phyloP scores from a whole-genome alignment of 257 asterid genomes.

The Nicotiana tabacum region DNA sequence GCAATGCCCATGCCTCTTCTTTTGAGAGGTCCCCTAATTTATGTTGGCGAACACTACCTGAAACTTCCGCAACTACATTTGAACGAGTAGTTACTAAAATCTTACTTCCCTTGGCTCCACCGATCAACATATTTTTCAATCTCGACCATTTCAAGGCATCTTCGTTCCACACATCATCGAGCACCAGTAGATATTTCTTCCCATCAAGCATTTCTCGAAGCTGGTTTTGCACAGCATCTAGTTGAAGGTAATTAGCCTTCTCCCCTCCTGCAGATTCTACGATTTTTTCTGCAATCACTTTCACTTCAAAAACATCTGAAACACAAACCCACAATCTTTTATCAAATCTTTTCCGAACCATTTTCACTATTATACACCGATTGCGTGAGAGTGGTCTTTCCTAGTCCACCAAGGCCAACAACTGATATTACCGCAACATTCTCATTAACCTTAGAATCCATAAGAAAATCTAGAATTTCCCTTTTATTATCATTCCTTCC shows the following conservation, averaged over 20 bases:
- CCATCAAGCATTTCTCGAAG: not conserved
- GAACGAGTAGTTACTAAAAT: not conserved
- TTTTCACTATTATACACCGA: not conserved
- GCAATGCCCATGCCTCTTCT: not conserved
- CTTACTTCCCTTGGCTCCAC: not conserved
- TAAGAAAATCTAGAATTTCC: not conserved
- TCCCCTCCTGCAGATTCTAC: not conserved
- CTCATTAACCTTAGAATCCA: not conserved
- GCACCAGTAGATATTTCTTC: not conserved
- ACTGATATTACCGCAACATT: not conserved
- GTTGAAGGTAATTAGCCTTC: not conserved
- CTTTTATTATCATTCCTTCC: not conserved
- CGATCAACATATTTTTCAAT: not conserved
- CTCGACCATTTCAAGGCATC: not conserved
- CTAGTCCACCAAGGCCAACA: constrained; percentile 16
- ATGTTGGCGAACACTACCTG: not conserved
- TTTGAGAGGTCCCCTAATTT: not conserved
- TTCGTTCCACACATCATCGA: not conserved
- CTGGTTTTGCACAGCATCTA: not conserved
- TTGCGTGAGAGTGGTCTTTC: constrained; percentile 16
- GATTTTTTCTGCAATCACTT: not conserved
- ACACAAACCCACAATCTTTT: not conserved
- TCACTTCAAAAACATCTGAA: not conserved
- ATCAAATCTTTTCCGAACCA: not conserved
- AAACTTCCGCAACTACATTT: not conserved